Base-by-base conservation (phyloP, 1,284 basidiomycete genomes). In the Fomes fomentarius region DNA sequence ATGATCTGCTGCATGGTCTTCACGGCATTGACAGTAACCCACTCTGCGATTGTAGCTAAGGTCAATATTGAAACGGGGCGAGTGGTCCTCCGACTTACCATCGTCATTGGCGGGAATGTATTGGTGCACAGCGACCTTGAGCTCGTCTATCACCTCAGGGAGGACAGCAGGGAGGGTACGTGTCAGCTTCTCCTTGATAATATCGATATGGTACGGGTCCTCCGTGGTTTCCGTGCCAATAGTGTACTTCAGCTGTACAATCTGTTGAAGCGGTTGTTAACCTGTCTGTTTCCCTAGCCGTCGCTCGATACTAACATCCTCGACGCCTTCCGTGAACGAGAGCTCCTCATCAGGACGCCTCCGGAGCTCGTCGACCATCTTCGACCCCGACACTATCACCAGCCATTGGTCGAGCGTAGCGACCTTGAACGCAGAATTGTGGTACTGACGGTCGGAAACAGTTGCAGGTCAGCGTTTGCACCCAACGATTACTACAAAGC, bases 351-450 rank as follows among this genome's bases (percentile, higher is more conserved):
- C 76, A 0, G 70, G 63, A 1, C 74, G 71, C 28, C 63, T 74
- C 2, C 71, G 64, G 14, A 81, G 42, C 40, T 82, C 79, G 6
- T 80, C 74, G 5, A 76, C 63, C 17, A 71, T 58, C 19, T 67
- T 58, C 0, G 56, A 66, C 4, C 65, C 71, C 25, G 62, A 71
- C 1, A 78, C 51, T 22, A 81, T 35, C 14, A 82, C 68, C 0
- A 70, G 50, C 80, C 79, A 82, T 33, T 62, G 58, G 24, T 66
- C 65, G 1, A 71, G 52, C 2, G 68, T 62, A 0, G 78, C 66
- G 1, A 82, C 55, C 54, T 76, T 79, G 70, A 80, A 81, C 3
- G 68, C 61, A 0, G 53, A 50, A 1, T 66, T 63, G 14, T 68
- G 70, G 57, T 74, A 70, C 76, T 77, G 48, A 15, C n/a, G 19